phyloP scores from a whole-genome alignment of 2,329 filamentous ascomycete species.

The Pseudogymnoascus sp. region DNA sequence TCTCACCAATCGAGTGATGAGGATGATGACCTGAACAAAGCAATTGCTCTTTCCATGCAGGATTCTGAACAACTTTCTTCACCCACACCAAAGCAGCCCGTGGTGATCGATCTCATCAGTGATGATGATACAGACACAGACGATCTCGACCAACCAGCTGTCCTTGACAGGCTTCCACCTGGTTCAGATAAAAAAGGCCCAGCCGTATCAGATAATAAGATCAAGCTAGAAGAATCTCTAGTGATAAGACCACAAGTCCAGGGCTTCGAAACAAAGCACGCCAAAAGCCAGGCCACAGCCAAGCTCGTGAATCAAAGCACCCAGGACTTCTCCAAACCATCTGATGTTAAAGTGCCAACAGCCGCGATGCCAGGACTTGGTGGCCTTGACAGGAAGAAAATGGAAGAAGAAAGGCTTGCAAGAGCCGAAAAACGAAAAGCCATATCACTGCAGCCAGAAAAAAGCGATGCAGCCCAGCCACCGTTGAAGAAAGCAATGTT shows the following conservation, averaged over 20 bases:
- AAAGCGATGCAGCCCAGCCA: background rate
- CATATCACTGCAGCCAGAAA: conserved; percentile 25
- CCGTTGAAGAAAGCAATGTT: background rate
- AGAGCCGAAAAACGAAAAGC: conserved; percentile 36
- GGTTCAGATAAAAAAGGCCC: background rate
- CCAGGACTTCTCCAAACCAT: background rate
- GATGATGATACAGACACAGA: conserved; percentile 14
- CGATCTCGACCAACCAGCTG: conserved; percentile 11
- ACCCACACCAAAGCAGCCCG: background rate
- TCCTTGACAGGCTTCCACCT: background rate
- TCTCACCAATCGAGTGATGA: conserved; percentile 31
- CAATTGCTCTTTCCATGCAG: conserved; percentile 50
- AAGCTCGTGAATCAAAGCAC: background rate
- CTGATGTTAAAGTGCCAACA: background rate
- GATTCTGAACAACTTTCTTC: conserved; percentile 16
- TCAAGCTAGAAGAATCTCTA: background rate
- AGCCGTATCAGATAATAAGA: background rate
- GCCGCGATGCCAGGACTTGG: background rate
- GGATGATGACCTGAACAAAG: conserved; percentile 50
- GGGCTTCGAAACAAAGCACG: background rate
- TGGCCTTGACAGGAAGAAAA: conserved; percentile 61
- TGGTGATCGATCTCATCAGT: conserved; percentile 13
- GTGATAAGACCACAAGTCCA: background rate
- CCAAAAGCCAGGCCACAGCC: background rate
- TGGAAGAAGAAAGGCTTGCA: conserved; percentile 76